Percentiles rank a stretch among this genome's conserved stretches.
Evolutionary conservation across 805 yeast genomes (phyloP).

Genomic region (Deakozyma indianensis): DNA sequence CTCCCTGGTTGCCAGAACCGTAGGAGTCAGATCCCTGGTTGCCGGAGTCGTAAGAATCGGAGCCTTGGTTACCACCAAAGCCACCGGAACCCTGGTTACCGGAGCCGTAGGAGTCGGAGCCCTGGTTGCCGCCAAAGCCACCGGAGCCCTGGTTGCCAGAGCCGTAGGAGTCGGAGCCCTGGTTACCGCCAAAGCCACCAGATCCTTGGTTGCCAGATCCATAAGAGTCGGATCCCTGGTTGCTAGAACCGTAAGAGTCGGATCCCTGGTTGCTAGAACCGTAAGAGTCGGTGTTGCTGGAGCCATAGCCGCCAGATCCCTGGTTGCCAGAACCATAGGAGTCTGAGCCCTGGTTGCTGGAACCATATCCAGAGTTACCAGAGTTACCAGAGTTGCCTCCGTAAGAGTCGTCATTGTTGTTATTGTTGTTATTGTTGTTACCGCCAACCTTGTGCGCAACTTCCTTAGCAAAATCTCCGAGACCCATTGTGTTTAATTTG

Average conservation of each 20-base stretch:
- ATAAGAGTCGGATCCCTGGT: constrained; percentile 14
- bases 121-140: constrained; percentile 14
- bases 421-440: constrained; percentile 11
- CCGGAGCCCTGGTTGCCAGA: constrained; percentile 11
- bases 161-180: constrained; percentile 15
- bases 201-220: too few species aligned
- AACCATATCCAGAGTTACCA: constrained; percentile 16
- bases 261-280: constrained; percentile 23
- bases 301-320: constrained; percentile 9
- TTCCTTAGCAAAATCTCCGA: constrained; percentile 8
- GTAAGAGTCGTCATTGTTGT: constrained; percentile 13
- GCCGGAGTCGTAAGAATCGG: constrained; percentile 5
- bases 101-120: constrained; percentile 18
- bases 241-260: constrained; percentile 23
- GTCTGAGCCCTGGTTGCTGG: constrained; percentile 10
- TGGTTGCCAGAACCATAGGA: constrained; percentile 11
- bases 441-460: constrained; percentile 9
- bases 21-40: not conserved
- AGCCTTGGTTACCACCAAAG: constrained; percentile 7
- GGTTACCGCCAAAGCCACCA: constrained; percentile 8
- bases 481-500: constrained; percentile 10
- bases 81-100: constrained; percentile 19
- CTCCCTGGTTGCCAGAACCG: constrained; percentile 16
- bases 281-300: constrained; percentile 19
- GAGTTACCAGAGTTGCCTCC: constrained; percentile 9